Percentiles rank a stretch among this genome's conserved stretches.
Conservation (phyloP, 306 rosid genomes). For the Fragaria iinumae region DNA sequence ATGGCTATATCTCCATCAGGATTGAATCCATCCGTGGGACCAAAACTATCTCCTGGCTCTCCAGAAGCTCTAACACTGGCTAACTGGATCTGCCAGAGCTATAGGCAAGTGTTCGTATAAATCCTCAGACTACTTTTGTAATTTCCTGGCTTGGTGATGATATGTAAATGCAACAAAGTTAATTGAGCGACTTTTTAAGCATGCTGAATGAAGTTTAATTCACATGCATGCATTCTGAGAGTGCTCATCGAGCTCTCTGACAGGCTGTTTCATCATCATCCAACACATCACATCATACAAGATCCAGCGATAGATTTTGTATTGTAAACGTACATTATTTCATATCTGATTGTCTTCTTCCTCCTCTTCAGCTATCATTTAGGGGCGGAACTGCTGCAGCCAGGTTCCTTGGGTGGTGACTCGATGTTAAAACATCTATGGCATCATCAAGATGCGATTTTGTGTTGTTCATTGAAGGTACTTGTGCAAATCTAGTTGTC, state of each 20-base stretch:
- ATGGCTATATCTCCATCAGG: slow-evolving; percentile 92
- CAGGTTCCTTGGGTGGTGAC: slow-evolving; percentile 64
- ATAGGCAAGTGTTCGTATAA: slow-evolving; percentile 47
- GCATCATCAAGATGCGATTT: slow-evolving; percentile 88
- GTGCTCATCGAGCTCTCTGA: neutral
- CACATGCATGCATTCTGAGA: neutral
- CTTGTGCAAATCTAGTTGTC: neutral
- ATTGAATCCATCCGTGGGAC: slow-evolving; percentile 49
- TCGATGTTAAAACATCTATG: slow-evolving; percentile 68
- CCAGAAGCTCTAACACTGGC: slow-evolving; percentile 88
- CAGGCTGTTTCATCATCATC: neutral
- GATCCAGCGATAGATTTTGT: neutral
- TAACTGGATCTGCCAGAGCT: slow-evolving; percentile 93
- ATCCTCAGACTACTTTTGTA: neutral
- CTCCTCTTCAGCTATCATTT: slow-evolving; percentile 52
- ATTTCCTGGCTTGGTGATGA: neutral
- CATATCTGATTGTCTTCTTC: neutral
- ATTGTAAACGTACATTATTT: neutral
- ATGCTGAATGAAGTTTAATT: neutral
- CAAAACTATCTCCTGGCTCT: slow-evolving; percentile 75
- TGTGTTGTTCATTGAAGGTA: slow-evolving; percentile 91
- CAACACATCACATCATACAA: neutral
- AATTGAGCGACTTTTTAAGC: neutral
- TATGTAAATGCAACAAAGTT: neutral
- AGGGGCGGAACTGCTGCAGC: slow-evolving; percentile 62